These are phyloP conservation scores for Penicillium egyptiacum DNA, from an alignment of 495 filamentous ascomycete species.

Conservation along the genomic window DNA sequence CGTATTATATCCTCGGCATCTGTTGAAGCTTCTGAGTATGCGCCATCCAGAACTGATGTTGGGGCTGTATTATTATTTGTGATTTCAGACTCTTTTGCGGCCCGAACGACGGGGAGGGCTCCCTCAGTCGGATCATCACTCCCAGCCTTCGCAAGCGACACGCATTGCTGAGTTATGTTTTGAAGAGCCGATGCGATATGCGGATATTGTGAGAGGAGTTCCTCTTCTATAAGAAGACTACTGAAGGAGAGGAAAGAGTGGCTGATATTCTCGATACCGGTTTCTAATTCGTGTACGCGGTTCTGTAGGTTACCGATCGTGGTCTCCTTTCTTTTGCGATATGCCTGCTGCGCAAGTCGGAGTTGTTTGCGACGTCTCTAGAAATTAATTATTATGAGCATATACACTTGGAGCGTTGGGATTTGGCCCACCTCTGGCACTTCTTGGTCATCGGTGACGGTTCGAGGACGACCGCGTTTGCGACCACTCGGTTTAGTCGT, in stretches of 20 bases:
- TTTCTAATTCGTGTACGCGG: slow-evolving; percentile 64
- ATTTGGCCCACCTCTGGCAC: slow-evolving; percentile 26
- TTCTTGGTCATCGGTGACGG: slow-evolving; percentile 25
- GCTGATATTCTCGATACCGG: slow-evolving; percentile 72
- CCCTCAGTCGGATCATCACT: slow-evolving; percentile 22
- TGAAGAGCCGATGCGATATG: slow-evolving; percentile 44
- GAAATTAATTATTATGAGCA: neutral
- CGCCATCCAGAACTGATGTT: neutral
- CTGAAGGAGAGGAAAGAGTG: slow-evolving; percentile 70
- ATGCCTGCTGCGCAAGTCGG: slow-evolving; percentile 80
- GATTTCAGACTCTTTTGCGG: slow-evolving; percentile 1
- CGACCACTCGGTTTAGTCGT: slow-evolving; percentile 14
- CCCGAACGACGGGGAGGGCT: slow-evolving; percentile 1
- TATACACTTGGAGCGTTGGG: neutral
- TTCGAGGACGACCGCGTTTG: slow-evolving; percentile 31
- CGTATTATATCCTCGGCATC: slow-evolving; percentile 4
- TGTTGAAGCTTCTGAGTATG: slow-evolving; percentile 2
- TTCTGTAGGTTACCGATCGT: slow-evolving; percentile 73
- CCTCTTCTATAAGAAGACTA: slow-evolving; percentile 55
- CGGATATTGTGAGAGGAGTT: slow-evolving; percentile 38
- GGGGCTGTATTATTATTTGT: slow-evolving; percentile 9
- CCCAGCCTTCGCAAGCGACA: slow-evolving; percentile 41
- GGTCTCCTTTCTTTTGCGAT: slow-evolving; percentile 82
- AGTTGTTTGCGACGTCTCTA: slow-evolving; percentile 74
- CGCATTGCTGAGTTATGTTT: slow-evolving; percentile 47